phyloP scores from a whole-genome alignment of 2,329 filamentous ascomycete genomes.

The Cercospora zeae-maydis region DNA sequence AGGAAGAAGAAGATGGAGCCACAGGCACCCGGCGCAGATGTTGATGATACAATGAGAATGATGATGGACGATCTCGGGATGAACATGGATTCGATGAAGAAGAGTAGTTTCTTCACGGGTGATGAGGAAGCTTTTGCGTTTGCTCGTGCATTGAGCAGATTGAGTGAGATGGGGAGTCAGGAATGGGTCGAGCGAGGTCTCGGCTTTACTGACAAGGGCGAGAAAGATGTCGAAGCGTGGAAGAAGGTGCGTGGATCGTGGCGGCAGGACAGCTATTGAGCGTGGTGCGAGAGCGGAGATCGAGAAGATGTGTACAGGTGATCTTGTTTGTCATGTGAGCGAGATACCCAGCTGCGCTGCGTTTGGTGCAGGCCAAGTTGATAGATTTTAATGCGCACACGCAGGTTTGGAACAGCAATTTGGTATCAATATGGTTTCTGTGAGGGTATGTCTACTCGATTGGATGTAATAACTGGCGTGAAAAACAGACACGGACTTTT shows the following conservation, averaged over 20 bases:
- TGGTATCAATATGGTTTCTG: neutral
- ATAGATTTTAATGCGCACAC: neutral
- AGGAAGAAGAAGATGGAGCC: constrained; percentile 21
- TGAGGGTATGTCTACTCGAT: neutral
- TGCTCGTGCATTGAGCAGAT: constrained; percentile 75
- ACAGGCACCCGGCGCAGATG: constrained; percentile 30
- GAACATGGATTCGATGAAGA: constrained; percentile 80
- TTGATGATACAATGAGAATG: constrained; percentile 69
- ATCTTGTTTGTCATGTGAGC: constrained; percentile 2
- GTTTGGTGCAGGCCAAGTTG: neutral
- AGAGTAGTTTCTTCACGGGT: constrained; percentile 81
- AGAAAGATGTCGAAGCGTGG: constrained; percentile 63
- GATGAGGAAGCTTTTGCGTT: constrained; percentile 98
- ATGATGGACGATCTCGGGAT: constrained; percentile 85
- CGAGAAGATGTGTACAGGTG: neutral
- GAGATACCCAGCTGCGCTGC: constrained; percentile 10
- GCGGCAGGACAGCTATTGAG: constrained; percentile 57
- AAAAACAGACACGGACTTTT: neutral
- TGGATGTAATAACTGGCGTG: neutral
- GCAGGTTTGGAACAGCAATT: neutral
- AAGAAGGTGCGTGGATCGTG: constrained; percentile 62
- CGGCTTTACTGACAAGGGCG: constrained; percentile 63
- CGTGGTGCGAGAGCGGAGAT: neutral
- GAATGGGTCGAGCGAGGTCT: constrained; percentile 87
- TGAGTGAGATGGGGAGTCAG: constrained; percentile 88